phyloP scores from a whole-genome alignment of 1,139 yeast genomes.

The Lodderomyces orthopsilosis region DNA sequence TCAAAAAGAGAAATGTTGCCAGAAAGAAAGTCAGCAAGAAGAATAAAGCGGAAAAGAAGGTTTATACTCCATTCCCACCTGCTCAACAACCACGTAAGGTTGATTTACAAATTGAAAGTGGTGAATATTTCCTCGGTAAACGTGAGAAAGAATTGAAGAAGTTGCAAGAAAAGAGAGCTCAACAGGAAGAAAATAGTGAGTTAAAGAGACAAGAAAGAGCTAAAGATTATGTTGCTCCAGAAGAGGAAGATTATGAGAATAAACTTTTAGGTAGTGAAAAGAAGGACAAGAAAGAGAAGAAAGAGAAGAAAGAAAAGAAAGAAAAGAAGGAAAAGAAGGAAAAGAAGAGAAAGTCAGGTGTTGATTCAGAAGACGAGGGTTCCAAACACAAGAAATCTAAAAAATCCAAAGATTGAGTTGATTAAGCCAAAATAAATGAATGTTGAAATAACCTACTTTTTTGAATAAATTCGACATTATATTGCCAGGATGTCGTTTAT shows the following conservation, averaged over 20 bases:
- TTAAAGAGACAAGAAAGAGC: conserved; percentile 67
- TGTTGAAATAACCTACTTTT: too few relatives aligned
- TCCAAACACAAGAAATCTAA: not conserved
- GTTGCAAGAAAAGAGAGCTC: conserved; percentile 72
- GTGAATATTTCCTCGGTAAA: conserved; percentile 94
- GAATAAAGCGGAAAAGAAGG: conserved; percentile 63
- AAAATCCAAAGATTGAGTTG: not conserved
- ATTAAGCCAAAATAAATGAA: too few relatives aligned
- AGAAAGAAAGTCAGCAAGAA: conserved; percentile 86
- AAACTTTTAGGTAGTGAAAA: conserved; percentile 20
- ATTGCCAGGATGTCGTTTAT: too few relatives aligned
- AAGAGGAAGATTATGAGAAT: conserved; percentile 56
- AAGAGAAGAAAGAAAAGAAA: conserved; percentile 23
- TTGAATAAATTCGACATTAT: too few relatives aligned
- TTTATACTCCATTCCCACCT: conserved; percentile 99
- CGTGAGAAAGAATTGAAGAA: conserved; percentile 73
- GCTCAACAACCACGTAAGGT: conserved; percentile 95
- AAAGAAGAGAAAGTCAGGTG: conserved; percentile 16
- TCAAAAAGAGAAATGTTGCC: conserved; percentile 94
- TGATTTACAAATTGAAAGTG: conserved; percentile 96
- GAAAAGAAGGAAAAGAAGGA: conserved; percentile 20
- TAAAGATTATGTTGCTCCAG: conserved; percentile 83
- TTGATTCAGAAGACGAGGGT: not conserved
- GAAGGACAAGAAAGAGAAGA: conserved; percentile 21
- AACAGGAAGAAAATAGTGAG: conserved; percentile 69